A percentile compares a stretch with the other conserved stretches of the same genome.
Conservation (phyloP, 192 early-diverging fungal species). For the Backusella psychrophila region DNA sequence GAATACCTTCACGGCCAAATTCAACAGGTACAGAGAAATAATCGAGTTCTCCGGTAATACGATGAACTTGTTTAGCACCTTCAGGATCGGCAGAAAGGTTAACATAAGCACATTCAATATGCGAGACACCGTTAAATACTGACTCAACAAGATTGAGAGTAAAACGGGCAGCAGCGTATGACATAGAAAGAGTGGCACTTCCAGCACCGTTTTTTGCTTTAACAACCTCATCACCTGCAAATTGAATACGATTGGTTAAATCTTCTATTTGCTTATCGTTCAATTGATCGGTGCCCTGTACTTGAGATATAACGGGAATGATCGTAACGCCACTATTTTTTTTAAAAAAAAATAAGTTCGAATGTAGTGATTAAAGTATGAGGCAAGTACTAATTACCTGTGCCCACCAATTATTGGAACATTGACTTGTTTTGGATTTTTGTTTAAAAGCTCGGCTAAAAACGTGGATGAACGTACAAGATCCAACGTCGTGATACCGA, state of each 20-base stretch:
- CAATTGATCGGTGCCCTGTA: conserved; percentile 47
- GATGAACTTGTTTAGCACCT: conserved; percentile 71
- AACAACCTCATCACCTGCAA: conserved; percentile 99
- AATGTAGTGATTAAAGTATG: too few species aligned
- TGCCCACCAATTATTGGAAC: conserved; percentile 95
- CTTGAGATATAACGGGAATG: conserved; percentile 90
- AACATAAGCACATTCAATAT: conserved; percentile 85
- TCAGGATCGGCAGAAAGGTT: conserved; percentile 78
- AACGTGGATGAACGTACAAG: conserved; percentile 97
- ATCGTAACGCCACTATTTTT: conserved; percentile 87
- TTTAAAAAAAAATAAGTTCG: too few species aligned
- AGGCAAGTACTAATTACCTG: too few species aligned
- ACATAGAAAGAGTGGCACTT: conserved; percentile 90
- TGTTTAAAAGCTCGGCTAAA: conserved; percentile 76
- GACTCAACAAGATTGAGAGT: conserved; percentile 86
- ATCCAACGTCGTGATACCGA: conserved; percentile 97
- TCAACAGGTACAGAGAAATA: conserved; percentile 81
- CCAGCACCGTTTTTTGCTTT: conserved; percentile 98
- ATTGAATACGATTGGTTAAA: conserved; percentile 97
- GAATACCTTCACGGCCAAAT: conserved; percentile 81
- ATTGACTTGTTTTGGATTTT: conserved; percentile 67
- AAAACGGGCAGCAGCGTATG: conserved; percentile 88
- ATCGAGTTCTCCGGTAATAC: conserved; percentile 54
- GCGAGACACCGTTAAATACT: conserved; percentile 70
- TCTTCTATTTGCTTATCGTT: conserved; percentile 88